Percentiles rank a stretch among this genome's conserved stretches.
phyloP scores from a whole-genome alignment of 331 rosid genomes.

The Arachis monticola region DNA sequence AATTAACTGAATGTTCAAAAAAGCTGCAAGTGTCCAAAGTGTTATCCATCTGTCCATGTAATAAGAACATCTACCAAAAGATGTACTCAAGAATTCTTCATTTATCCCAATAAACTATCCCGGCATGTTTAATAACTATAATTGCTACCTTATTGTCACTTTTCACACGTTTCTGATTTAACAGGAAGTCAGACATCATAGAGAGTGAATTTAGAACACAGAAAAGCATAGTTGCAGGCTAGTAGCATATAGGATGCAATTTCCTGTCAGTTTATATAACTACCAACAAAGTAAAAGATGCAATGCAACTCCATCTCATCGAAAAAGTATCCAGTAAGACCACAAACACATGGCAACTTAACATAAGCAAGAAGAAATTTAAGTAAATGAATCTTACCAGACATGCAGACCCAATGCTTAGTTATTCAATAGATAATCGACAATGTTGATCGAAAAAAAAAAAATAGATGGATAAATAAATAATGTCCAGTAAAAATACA shows the following conservation, averaged over 20 bases:
- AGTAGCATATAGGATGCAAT: not conserved
- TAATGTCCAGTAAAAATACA: conserved; percentile 34
- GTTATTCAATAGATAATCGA: conserved; percentile 11
- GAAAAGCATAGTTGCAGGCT: not conserved
- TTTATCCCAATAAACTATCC: conserved; percentile 12
- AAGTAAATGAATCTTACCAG: conserved; percentile 16
- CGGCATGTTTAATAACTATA: conserved; percentile 3
- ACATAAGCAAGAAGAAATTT: not conserved
- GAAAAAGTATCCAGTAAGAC: not conserved
- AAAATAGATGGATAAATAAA: too few relatives aligned
- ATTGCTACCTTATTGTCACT: conserved; percentile 1
- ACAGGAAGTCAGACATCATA: not conserved
- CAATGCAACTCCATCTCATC: not conserved
- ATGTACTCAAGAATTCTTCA: not conserved
- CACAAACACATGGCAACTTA: conserved; percentile 21
- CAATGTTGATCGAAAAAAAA: not conserved
- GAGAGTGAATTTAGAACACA: not conserved
- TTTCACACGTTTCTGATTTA: conserved; percentile 5
- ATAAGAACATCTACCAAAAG: conserved; percentile 11
- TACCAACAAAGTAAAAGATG: not conserved
- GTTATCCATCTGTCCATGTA: conserved; percentile 15
- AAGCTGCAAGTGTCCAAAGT: conserved; percentile 7
- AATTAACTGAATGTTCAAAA: conserved; percentile 5
- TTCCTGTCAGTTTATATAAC: conserved; percentile 16
- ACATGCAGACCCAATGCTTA: not conserved